phyloP scores from a whole-genome alignment of 306 rosid genomes.

The apple (Malus domestica) region DNA sequence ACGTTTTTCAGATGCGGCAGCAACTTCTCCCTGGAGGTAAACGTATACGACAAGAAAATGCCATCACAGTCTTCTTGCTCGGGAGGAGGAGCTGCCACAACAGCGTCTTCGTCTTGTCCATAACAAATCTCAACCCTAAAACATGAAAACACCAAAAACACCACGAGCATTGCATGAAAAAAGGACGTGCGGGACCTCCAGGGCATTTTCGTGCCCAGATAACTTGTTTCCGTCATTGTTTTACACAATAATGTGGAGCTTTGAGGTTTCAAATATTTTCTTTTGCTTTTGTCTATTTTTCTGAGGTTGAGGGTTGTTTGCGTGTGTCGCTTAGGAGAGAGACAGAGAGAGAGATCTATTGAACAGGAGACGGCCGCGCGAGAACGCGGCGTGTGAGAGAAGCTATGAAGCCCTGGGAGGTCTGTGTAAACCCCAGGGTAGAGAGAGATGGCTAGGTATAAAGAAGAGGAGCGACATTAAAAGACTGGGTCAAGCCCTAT shows the following conservation, averaged over 20 bases:
- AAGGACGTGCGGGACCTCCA: not conserved
- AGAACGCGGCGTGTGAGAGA: conserved; percentile 28
- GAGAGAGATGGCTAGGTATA: conserved; percentile 18
- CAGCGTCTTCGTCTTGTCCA: conserved; percentile 27
- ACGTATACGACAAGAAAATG: conserved; percentile 53
- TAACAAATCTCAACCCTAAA: conserved; percentile 12
- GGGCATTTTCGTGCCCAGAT: conserved; percentile 23
- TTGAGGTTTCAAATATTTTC: not conserved
- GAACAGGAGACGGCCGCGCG: conserved; percentile 14
- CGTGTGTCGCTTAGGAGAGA: not conserved
- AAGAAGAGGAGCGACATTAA: conserved; percentile 23
- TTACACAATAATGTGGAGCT: not conserved
- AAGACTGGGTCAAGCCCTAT: conserved; percentile 27
- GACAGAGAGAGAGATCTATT: not conserved
- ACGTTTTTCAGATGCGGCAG: conserved; percentile 51
- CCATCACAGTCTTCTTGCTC: conserved; percentile 50
- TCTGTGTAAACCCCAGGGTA: conserved; percentile 22
- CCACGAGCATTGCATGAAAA: not conserved
- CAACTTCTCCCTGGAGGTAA: conserved; percentile 37
- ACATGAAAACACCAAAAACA: conserved; percentile 7
- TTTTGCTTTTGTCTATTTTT: not conserved
- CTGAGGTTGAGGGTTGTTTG: not conserved
- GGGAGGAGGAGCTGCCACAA: conserved; percentile 20
- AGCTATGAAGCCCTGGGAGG: conserved; percentile 1
- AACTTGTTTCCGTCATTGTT: not conserved